A percentile compares a stretch with the other conserved stretches of the same genome.
Conservation (phyloP, 805 yeast species). For the Metschnikowia shivogae region DNA sequence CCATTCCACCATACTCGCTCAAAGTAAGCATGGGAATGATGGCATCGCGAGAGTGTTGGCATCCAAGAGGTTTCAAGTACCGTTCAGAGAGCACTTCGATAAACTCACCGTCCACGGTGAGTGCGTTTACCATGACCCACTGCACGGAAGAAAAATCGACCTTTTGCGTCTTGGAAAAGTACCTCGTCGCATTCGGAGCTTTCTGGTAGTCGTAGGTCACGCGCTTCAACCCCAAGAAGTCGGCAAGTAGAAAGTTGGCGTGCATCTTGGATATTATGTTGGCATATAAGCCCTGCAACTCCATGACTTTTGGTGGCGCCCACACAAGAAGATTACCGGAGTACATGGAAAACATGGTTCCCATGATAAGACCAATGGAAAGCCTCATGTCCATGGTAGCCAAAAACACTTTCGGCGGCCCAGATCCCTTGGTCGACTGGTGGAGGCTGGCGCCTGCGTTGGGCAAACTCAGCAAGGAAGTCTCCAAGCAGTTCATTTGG, state of each 20-base stretch:
- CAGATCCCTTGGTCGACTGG: slow-evolving; percentile 30
- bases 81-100: slow-evolving; percentile 83
- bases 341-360: slow-evolving; percentile 75
- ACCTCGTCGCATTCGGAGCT: slow-evolving; percentile 78
- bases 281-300: slow-evolving; percentile 83
- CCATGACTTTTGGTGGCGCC: slow-evolving; percentile 71
- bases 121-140: slow-evolving; percentile 87
- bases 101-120: slow-evolving; percentile 90
- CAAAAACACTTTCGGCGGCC: slow-evolving; percentile 50
- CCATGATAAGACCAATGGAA: slow-evolving; percentile 82
- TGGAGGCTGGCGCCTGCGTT: slow-evolving; percentile 53
- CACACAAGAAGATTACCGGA: slow-evolving; percentile 80
- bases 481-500: slow-evolving; percentile 75
- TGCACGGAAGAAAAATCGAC: slow-evolving; percentile 76
- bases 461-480: slow-evolving; percentile 64
- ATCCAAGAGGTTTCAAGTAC: slow-evolving; percentile 88
- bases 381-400: slow-evolving; percentile 41
- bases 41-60: slow-evolving; percentile 66
- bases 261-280: slow-evolving; percentile 65
- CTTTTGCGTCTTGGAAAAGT: slow-evolving; percentile 66
- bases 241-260: slow-evolving; percentile 75
- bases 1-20: slow-evolving; percentile 95
- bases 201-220: slow-evolving; percentile 92
- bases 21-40: slow-evolving; percentile 86
- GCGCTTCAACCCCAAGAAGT: slow-evolving; percentile 81